Conservation (phyloP, 2,329 filamentous ascomycete genomes). For the Trichophyton verrucosum region DNA sequence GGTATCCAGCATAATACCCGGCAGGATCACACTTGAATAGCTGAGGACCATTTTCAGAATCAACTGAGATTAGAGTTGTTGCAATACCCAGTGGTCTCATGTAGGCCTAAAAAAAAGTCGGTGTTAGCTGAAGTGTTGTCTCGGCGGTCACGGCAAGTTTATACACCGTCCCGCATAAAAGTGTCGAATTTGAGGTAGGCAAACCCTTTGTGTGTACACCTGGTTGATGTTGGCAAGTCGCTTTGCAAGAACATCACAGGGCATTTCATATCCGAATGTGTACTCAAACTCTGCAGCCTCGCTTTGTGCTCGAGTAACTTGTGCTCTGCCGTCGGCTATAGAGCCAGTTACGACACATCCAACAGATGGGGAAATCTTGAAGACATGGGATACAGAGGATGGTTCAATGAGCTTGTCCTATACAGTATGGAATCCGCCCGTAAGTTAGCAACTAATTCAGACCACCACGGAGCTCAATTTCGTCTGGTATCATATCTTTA, state of each 20-base stretch:
- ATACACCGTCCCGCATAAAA: background rate
- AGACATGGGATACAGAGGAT: constrained; percentile 91
- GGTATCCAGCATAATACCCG: constrained; percentile 97
- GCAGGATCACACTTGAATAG: constrained; percentile 98
- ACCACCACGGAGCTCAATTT: background rate
- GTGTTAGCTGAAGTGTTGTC: background rate
- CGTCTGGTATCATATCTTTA: background rate
- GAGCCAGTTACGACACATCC: constrained; percentile 98
- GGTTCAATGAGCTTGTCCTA: constrained; percentile 99
- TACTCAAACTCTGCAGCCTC: constrained; percentile 97
- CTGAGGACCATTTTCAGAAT: constrained; percentile 83
- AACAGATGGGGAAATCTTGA: constrained; percentile 89
- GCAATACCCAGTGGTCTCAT: constrained; percentile 97
- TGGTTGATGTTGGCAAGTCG: constrained; percentile 97
- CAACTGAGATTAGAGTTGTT: constrained; percentile 85
- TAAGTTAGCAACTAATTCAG: background rate
- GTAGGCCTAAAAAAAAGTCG: constrained; percentile 53
- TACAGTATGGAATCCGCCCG: background rate
- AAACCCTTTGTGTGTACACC: constrained; percentile 93
- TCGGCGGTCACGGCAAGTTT: background rate
- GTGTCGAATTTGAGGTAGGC: constrained; percentile 19
- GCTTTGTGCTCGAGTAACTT: constrained; percentile 80
- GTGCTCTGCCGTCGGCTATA: constrained; percentile 91
- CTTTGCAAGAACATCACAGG: constrained; percentile 91
- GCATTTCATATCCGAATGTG: constrained; percentile 99